Evolutionary conservation across 2,329 filamentous ascomycete genomes (phyloP).

Genomic region (Chrysosporium keratinophilum): DNA sequence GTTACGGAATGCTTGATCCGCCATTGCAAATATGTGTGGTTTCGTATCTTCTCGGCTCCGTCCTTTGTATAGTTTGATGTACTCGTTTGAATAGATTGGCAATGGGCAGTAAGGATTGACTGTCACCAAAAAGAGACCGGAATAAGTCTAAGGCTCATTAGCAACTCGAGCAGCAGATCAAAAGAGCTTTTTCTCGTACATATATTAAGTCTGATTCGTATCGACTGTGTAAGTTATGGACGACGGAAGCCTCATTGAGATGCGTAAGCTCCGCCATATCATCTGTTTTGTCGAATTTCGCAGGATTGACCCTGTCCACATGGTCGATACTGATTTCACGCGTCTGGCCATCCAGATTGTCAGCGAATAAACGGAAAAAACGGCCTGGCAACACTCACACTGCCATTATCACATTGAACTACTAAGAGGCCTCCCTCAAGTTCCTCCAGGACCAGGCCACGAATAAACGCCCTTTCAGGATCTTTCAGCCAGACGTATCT

Average conservation of each 20-base stretch:
- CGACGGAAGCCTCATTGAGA: constrained; percentile 92
- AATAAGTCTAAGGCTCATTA: constrained; percentile 60
- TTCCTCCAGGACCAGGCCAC: constrained; percentile 85
- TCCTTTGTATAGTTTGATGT: constrained; percentile 96
- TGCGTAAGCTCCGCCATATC: constrained; percentile 99
- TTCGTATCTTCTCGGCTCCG: constrained; percentile 85
- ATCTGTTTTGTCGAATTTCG: constrained; percentile 97
- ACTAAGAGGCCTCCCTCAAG: constrained; percentile 57
- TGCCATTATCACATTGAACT: constrained; percentile 89
- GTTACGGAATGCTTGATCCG: constrained; percentile 91
- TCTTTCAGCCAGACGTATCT: constrained; percentile 97
- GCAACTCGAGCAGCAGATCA: not conserved
- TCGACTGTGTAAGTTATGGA: constrained; percentile 89
- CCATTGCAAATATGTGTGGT: constrained; percentile 95
- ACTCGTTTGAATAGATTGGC: constrained; percentile 92
- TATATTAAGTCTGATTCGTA: constrained; percentile 95
- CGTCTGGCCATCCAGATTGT: constrained; percentile 46
- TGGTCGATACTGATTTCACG: constrained; percentile 74
- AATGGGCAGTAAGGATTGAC: constrained; percentile 93
- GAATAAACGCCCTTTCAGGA: constrained; percentile 74
- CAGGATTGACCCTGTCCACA: constrained; percentile 97
- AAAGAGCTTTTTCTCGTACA: constrained; percentile 30
- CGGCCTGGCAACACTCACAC: constrained; percentile 40
- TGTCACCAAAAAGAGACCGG: constrained; percentile 88
- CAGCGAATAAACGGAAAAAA: not conserved